Percentiles rank a stretch among this genome's conserved stretches.
These are phyloP conservation scores for Mucor racemosus DNA, from an alignment of 371 early-diverging fungal genomes.

Conservation along the genomic window DNA sequence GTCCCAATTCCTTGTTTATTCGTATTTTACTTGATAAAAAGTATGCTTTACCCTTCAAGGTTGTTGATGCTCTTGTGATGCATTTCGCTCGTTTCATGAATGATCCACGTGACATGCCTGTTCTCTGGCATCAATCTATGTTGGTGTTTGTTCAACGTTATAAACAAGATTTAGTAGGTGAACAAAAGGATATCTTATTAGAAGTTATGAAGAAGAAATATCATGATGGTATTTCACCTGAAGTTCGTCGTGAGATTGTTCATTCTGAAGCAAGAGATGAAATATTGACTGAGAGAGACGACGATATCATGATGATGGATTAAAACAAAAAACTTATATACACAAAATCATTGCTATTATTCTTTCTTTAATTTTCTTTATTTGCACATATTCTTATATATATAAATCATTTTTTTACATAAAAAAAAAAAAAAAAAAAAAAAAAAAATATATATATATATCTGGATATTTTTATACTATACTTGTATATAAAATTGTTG, in stretches of 20 bases:
- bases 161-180: conserved; percentile 92
- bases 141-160: conserved; percentile 96
- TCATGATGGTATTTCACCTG: conserved; percentile 88
- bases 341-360: neutral
- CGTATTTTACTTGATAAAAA: conserved; percentile 97
- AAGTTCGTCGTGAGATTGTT: conserved; percentile 88
- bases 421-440: neutral
- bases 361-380: neutral
- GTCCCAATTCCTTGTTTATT: conserved; percentile 92
- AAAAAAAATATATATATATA: too few species aligned
- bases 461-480: neutral
- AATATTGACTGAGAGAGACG: conserved; percentile 43
- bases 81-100: conserved; percentile 92
- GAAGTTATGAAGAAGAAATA: conserved; percentile 78
- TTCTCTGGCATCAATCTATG: conserved; percentile 97
- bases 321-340: conserved; percentile 10
- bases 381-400: conserved; percentile 11
- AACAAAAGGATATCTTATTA: conserved; percentile 91
- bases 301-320: conserved; percentile 42
- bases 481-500: neutral
- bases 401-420: neutral
- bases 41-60: conserved; percentile 97
- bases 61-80: conserved; percentile 92
- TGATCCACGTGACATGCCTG: conserved; percentile 87
- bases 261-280: conserved; percentile 70